Evolutionary conservation across 2,329 filamentous ascomycete species (phyloP), one percentile per base, ranked within the genome.

Genomic region (Calonectria naviculata): DNA sequence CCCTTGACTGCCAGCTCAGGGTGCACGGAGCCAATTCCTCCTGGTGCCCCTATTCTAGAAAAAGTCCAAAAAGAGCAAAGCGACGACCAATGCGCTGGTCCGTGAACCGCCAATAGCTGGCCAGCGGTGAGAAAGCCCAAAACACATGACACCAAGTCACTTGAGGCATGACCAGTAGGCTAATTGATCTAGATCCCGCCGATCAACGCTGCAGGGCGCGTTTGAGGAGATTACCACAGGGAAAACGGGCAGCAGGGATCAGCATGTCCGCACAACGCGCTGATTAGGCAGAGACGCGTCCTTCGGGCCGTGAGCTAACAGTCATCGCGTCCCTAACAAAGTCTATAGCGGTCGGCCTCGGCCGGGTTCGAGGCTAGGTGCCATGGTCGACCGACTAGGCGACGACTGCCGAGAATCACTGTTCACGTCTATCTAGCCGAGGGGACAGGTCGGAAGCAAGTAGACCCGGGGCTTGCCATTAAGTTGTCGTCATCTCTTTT

Each of bases 21-120:
- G 4, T 19, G 5, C n/a, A 10, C 52, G 31, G 31, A 24, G n/a
- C n/a, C n/a, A n/a, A n/a, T n/a, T n/a, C n/a, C n/a, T n/a, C n/a
- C n/a, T n/a, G n/a, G n/a, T 38, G 52, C 31, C n/a, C 52, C 52
- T 24, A 19, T 58, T 58, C 52, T 58, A 58, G 52, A 58, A 58
- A 21, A 38, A 38, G 52, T 38, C 31, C 31, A 26, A 58, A 36
- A 58, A 21, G 15, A 34, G 52, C 21, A n/a, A 58, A 58, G 52
- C 52, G 31, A 58, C 31, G n/a, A n/a, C 15, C 29, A 15, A 34
- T 15, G 31, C n/a, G 31, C 13, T 38, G 52, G 52, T 38, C 52
- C 52, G 52, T 58, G 52, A 56, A 38, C 31, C 42, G 5, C n/a
- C 42, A 21, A 24, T 26, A 36, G 4, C n/a, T 58, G 21, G 21